These are phyloP conservation scores for Neurospora tetraspora DNA, from an alignment of 495 filamentous ascomycete genomes.

Conservation along the genomic window DNA sequence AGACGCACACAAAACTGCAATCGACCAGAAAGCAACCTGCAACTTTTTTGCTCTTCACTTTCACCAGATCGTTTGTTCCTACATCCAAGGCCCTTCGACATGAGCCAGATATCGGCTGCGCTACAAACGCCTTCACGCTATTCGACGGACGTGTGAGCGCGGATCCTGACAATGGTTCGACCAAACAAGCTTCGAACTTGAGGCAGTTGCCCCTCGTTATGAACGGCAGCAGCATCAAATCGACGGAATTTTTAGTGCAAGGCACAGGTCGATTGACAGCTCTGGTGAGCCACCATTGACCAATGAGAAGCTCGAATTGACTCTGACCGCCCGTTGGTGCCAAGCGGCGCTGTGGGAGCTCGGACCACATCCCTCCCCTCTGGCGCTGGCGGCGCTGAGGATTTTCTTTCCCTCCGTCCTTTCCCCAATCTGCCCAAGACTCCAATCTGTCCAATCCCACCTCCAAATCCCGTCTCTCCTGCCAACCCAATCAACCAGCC, in stretches of 20 bases:
- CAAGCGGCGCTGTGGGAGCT: background rate
- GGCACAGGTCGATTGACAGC: background rate
- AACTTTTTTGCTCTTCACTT: background rate
- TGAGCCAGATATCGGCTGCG: background rate
- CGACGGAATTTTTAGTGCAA: background rate
- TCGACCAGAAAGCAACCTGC: background rate
- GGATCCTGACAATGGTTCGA: background rate
- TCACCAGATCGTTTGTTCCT: background rate
- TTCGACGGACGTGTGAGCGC: background rate
- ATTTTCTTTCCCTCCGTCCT: background rate
- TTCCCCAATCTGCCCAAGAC: background rate
- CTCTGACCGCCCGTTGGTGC: background rate
- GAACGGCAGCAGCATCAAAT: background rate
- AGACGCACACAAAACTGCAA: background rate
- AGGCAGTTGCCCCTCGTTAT: background rate
- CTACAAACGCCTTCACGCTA: background rate
- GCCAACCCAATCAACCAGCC: background rate
- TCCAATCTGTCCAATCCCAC: background rate
- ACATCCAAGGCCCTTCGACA: background rate
- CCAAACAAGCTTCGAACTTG: background rate
- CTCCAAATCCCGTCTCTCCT: background rate
- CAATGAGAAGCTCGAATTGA: background rate
- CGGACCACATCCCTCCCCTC: background rate
- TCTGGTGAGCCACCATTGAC: slow-evolving; percentile 2
- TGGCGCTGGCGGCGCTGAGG: background rate